A percentile compares a stretch with the other conserved stretches of the same genome.
Evolutionary conservation across 495 filamentous ascomycete species (phyloP).

Genomic region (Podospora bellae-mahoneyi): DNA sequence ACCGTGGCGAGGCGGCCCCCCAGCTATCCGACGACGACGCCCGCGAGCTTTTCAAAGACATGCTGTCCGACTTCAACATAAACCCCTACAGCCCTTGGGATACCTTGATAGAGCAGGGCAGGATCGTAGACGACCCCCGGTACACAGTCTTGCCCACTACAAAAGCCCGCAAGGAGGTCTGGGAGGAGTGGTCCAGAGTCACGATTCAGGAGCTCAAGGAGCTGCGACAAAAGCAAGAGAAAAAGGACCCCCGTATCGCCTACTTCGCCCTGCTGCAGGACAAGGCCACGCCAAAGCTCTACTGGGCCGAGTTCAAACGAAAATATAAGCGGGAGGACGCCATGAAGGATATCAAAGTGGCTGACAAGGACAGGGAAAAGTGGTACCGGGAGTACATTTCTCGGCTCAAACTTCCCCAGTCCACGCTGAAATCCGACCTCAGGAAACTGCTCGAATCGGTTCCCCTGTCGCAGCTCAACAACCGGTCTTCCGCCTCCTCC

Average conservation of each 20-base stretch:
- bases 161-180: slow-evolving; percentile 75
- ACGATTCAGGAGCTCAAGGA: slow-evolving; percentile 68
- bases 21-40: slow-evolving; percentile 66
- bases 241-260: slow-evolving; percentile 78
- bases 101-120: slow-evolving; percentile 74
- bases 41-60: slow-evolving; percentile 73
- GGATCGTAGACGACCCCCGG: slow-evolving; percentile 76
- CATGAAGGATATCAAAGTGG: slow-evolving; percentile 72
- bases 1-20: slow-evolving; percentile 66
- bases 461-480: slow-evolving; percentile 63
- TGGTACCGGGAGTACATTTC: slow-evolving; percentile 84
- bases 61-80: slow-evolving; percentile 76
- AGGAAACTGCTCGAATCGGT: slow-evolving; percentile 68
- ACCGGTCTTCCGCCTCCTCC: slow-evolving; percentile 55
- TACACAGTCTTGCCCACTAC: slow-evolving; percentile 81
- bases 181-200: slow-evolving; percentile 73
- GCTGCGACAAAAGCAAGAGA: slow-evolving; percentile 70
- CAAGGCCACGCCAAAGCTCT: slow-evolving; percentile 81
- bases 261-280: slow-evolving; percentile 81
- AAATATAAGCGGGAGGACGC: slow-evolving; percentile 78
- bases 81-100: slow-evolving; percentile 94
- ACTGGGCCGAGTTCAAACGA: slow-evolving; percentile 93
- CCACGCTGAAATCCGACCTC: slow-evolving; percentile 74
- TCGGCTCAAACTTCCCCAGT: slow-evolving; percentile 69
- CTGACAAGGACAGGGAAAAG: slow-evolving; percentile 88